Evolutionary conservation across 2,329 filamentous ascomycete genomes (phyloP).

Genomic region (Rasamsonia emersonii): DNA sequence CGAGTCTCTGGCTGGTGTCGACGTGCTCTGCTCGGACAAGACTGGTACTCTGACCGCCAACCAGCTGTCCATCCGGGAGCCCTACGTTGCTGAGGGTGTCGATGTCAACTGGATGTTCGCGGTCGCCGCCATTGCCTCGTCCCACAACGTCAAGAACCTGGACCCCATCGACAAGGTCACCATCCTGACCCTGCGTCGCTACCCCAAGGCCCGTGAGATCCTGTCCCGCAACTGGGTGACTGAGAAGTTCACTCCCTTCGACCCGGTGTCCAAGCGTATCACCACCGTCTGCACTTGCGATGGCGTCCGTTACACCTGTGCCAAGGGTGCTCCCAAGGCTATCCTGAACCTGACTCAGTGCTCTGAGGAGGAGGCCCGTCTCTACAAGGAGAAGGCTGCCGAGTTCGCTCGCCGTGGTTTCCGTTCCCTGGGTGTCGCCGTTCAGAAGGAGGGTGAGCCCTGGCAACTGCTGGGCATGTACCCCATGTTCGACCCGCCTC

Average conservation of each 20-base stretch:
- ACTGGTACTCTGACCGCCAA: slow-evolving; percentile 53
- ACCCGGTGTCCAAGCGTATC: slow-evolving; percentile 67
- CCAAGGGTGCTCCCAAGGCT: slow-evolving; percentile 65
- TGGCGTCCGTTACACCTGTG: slow-evolving; percentile 58
- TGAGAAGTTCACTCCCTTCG: slow-evolving; percentile 58
- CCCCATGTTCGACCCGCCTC: slow-evolving; percentile 67
- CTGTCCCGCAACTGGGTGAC: slow-evolving; percentile 62
- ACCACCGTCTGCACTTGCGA: slow-evolving; percentile 57
- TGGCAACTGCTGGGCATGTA: slow-evolving; percentile 64
- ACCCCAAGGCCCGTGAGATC: slow-evolving; percentile 64
- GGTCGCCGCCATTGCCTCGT: slow-evolving; percentile 62
- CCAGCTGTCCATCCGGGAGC: slow-evolving; percentile 62
- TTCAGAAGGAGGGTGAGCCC: slow-evolving; percentile 61
- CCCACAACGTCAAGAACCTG: slow-evolving; percentile 64
- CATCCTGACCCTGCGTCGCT: slow-evolving; percentile 61
- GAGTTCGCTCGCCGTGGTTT: slow-evolving; percentile 67
- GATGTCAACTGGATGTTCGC: slow-evolving; percentile 75
- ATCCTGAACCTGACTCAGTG: slow-evolving; percentile 58
- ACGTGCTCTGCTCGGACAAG: slow-evolving; percentile 69
- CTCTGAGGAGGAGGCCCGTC: slow-evolving; percentile 50
- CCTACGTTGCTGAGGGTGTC: slow-evolving; percentile 62
- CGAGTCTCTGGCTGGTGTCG: slow-evolving; percentile 60
- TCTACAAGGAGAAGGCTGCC: slow-evolving; percentile 60
- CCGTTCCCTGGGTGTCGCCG: slow-evolving; percentile 64
- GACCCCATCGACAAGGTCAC: slow-evolving; percentile 69